Base-by-base conservation (phyloP, 1,284 basidiomycete species). In the Leccinum glutinopallens region DNA sequence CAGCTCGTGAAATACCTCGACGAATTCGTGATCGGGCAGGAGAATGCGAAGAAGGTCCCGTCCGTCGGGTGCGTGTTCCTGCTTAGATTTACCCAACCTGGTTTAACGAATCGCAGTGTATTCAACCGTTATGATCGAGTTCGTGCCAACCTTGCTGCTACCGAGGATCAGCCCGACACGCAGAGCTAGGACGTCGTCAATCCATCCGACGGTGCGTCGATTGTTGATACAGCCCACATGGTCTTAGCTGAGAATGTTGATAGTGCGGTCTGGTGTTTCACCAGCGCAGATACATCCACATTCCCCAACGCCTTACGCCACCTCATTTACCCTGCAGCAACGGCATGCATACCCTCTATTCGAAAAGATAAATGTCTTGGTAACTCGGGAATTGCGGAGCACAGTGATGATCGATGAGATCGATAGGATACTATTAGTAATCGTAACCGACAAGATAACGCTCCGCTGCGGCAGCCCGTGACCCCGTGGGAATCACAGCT, bases 291-390 rank as follows among this genome's bases (percentile, higher is more conserved):
- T 91, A 63, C 83, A 84, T 63, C 90, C 90, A 53, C 78, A 80
- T 29, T 71, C 79, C 81, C 12, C 74, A 78, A 53, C 78, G 79
- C 61, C 72, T 73, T 67, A 67, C 67, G 29, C 75, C 74, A 66
- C 75, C 78, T 60, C 76, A 80, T 63, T 71, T 79, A 59, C 80
- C 39, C 71, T 82, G 22, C 81, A 80, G 60, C 71, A 79, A 64
- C 82, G 76, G 55, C 80, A 80, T 63, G 76, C 79, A 2, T 71
- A 81, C n/a, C 84, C 88, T 46, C 72, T 86, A 35, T 93, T 96
- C 64, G 95, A 97, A 81, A 97, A 97, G 83, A 96, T 93, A 73
- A 97, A 97, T 73, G 93, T 97, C 2, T 80, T 96, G 59, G 89
- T 96, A 68, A 85, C 29, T 5, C 29, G 29, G 29, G 29, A 29